Conservation (phyloP, 495 filamentous ascomycete species). For the Penicillium pancosmium region DNA sequence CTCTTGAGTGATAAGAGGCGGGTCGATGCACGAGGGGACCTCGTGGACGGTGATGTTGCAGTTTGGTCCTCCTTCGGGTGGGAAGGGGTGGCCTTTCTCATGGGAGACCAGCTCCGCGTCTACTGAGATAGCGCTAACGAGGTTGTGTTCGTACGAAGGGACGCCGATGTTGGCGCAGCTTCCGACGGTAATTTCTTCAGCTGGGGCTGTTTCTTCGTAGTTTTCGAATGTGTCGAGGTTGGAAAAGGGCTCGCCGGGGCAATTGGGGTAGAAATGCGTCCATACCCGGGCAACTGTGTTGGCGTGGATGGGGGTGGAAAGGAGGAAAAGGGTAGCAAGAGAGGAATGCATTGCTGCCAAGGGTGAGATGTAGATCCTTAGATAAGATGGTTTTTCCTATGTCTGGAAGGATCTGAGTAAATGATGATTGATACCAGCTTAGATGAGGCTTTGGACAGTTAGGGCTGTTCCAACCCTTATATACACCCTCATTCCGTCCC, state of each 20-base stretch:
- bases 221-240: constrained; percentile 32
- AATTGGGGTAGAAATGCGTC: constrained; percentile 43
- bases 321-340: constrained; percentile 28
- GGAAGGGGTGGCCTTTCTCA: constrained; percentile 18
- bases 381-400: neutral
- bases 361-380: neutral
- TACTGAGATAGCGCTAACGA: constrained; percentile 38
- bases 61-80: constrained; percentile 15
- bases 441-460: neutral
- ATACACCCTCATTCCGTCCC: constrained; percentile 16
- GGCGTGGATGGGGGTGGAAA: constrained; percentile 29
- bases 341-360: constrained; percentile 24
- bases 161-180: constrained; percentile 37
- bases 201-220: constrained; percentile 29
- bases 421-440: neutral
- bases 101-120: constrained; percentile 30
- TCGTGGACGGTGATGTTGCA: constrained; percentile 46
- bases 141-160: constrained; percentile 28
- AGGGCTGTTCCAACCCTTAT: constrained; percentile 15
- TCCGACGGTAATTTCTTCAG: constrained; percentile 28
- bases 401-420: neutral
- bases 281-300: constrained; percentile 32
- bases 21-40: constrained; percentile 37
- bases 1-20: constrained; percentile 30
- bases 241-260: constrained; percentile 30